Base-by-base conservation (phyloP, 2,329 filamentous ascomycete species). In the Ascochyta viciae-villosae region DNA sequence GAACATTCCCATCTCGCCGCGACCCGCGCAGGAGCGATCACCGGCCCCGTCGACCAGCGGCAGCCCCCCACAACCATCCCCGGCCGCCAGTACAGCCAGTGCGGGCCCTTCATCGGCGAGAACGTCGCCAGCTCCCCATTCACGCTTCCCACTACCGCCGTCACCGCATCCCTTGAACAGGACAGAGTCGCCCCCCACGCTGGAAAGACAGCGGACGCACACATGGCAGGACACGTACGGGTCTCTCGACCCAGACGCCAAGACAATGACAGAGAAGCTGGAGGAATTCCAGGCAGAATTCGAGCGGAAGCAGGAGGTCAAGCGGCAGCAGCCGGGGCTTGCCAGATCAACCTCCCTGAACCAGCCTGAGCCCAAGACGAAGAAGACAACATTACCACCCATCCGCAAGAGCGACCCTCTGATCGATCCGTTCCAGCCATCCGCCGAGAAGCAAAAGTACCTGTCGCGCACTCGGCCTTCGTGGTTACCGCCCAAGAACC, bases 401-500 rank as follows among this genome's bases (percentile, higher is more conserved):
- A 78, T 91, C 8, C 87, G 88, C 51, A 86, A 87, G 64, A 88
- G 86, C 38, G 90, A 92, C 66, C 88, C 92, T 62, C 91, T 94
- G 84, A 91, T 94, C 58, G 91, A 95, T 67, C 91, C 91, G 3
- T 79, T 95, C 33, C 91, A 91, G 15, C 87, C 93, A 26, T 94
- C 90, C 41, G 92, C 91, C 74, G 91, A 95, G 76, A 95, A 95
- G 73, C 90, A 94, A 68, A 90, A 90, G 3, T 90, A 93, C 2
- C 80, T 95, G 22, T 92, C 89, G 23, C 83, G 91, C 16, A 95
- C 69, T 2, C 83, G 91, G 34, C 91, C 91, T 0, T 92, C 89
- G 1, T 95, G 91, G 91, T 80, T 95, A 2, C 91, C 91, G 0
- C 91, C 91, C 1, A 95, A 95, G 77, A 88, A 95, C 63, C 93